A percentile compares a stretch with the other conserved stretches of the same genome.
These are phyloP conservation scores for Fusarium sp. DNA, from an alignment of 2,329 filamentous ascomycete genomes.

Conservation along the genomic window DNA sequence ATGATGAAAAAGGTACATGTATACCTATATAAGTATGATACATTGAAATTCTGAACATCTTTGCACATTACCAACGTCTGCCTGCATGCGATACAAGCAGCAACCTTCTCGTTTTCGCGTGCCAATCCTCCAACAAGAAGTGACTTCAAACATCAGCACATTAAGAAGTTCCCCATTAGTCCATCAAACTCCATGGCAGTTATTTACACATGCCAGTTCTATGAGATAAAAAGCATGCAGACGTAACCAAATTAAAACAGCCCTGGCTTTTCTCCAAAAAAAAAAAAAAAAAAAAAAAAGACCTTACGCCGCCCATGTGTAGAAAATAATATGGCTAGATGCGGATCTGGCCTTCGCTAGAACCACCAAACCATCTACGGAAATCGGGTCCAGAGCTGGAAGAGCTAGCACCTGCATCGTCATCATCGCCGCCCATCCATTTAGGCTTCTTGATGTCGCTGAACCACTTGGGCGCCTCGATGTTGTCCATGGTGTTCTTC, in stretches of 20 bases:
- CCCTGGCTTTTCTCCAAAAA: constrained; percentile 23
- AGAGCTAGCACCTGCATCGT: constrained; percentile 48
- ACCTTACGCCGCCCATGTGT: constrained; percentile 23
- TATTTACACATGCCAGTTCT: constrained; percentile 27
- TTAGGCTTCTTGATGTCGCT: constrained; percentile 82
- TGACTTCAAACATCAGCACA: constrained; percentile 8
- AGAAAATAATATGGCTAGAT: constrained; percentile 35
- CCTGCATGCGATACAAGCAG: neutral
- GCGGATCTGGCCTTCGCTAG: constrained; percentile 54
- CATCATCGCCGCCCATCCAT: constrained; percentile 79
- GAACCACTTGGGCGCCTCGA: constrained; percentile 87
- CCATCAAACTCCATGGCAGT: constrained; percentile 42
- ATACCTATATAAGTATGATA: constrained; percentile 15
- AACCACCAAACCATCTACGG: constrained; percentile 70
- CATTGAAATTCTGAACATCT: constrained; percentile 23
- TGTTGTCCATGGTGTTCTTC: constrained; percentile 90
- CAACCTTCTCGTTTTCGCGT: constrained; percentile 9
- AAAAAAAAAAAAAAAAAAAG: no score
- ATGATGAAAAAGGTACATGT: constrained; percentile 23
- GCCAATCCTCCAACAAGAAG: constrained; percentile 1
- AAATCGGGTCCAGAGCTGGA: constrained; percentile 58
- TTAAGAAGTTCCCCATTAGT: constrained; percentile 17
- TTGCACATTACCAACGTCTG: constrained; percentile 4
- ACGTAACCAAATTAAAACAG: constrained; percentile 31
- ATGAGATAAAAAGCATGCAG: constrained; percentile 27